Evolutionary conservation across 345 rosid genomes (phyloP).

Genomic region (Dimocarpus longan): DNA sequence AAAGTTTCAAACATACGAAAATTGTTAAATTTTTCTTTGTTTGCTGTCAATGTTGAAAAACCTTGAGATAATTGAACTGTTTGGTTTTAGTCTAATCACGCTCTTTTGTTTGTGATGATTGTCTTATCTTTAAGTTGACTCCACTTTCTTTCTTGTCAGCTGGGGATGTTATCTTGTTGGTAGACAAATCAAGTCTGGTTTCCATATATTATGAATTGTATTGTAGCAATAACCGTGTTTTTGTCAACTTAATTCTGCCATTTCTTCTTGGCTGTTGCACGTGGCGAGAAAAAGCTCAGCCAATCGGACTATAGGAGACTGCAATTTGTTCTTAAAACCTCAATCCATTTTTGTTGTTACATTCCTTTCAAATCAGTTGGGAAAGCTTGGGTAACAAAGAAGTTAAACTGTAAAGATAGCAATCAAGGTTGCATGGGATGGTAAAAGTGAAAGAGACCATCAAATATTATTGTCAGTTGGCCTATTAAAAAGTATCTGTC

Average conservation of each 20-base stretch:
- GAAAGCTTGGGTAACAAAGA: background rate
- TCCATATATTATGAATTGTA: background rate
- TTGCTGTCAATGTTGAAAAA: background rate
- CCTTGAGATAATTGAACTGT: background rate
- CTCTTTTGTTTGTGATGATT: background rate
- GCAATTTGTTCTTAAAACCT: background rate
- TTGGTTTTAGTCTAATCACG: background rate
- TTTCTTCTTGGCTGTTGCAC: background rate
- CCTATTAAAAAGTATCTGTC: background rate
- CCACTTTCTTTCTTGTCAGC: background rate
- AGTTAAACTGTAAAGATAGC: background rate
- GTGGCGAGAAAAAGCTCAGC: background rate
- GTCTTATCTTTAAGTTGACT: background rate
- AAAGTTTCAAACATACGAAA: background rate
- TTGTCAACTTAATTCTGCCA: background rate
- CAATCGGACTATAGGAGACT: background rate
- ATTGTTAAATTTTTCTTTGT: background rate
- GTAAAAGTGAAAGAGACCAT: background rate
- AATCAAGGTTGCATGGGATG: constrained; percentile 2
- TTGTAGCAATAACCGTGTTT: background rate
- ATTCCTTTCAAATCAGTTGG: background rate
- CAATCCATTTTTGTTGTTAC: background rate
- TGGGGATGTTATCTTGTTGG: background rate
- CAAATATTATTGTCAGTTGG: background rate
- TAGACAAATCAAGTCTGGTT: background rate